Conservation (phyloP, 306 rosid species). For the Cotoneaster glaucophyllus region DNA sequence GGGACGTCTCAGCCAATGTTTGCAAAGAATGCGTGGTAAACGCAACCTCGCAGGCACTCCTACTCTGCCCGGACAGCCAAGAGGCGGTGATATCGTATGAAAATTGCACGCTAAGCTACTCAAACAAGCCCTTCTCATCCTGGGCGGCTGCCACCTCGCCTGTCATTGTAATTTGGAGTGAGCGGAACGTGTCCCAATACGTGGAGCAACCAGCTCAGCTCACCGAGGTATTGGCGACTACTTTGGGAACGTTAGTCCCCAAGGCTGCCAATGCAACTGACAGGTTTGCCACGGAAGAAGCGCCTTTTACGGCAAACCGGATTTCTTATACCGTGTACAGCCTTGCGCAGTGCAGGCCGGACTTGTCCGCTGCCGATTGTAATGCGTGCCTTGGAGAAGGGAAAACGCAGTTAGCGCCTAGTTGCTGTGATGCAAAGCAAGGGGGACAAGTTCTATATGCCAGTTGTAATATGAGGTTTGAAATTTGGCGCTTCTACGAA, state of each 20-base stretch:
- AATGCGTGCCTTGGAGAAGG: background rate
- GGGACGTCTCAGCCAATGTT: background rate
- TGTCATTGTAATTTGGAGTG: background rate
- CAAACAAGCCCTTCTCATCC: constrained; percentile 24
- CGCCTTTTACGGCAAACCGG: background rate
- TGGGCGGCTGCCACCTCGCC: background rate
- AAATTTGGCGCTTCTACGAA: background rate
- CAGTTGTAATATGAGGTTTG: constrained; percentile 13
- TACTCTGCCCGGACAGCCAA: constrained; percentile 28
- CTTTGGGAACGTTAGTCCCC: background rate
- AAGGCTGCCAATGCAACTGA: background rate
- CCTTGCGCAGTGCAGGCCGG: constrained; percentile 25
- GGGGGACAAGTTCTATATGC: background rate
- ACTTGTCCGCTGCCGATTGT: constrained; percentile 9
- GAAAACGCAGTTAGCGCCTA: background rate
- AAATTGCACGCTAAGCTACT: constrained; percentile 37
- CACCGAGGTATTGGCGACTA: background rate
- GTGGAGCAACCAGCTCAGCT: background rate
- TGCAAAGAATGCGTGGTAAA: constrained; percentile 36
- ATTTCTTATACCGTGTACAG: background rate
- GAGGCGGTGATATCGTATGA: constrained; percentile 45
- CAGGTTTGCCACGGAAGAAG: constrained; percentile 4
- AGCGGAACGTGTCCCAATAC: background rate
- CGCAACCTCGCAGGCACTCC: constrained; percentile 8
- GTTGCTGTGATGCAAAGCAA: background rate